Conservation (phyloP, 1,284 basidiomycete species). For the Puccinia coronata region DNA sequence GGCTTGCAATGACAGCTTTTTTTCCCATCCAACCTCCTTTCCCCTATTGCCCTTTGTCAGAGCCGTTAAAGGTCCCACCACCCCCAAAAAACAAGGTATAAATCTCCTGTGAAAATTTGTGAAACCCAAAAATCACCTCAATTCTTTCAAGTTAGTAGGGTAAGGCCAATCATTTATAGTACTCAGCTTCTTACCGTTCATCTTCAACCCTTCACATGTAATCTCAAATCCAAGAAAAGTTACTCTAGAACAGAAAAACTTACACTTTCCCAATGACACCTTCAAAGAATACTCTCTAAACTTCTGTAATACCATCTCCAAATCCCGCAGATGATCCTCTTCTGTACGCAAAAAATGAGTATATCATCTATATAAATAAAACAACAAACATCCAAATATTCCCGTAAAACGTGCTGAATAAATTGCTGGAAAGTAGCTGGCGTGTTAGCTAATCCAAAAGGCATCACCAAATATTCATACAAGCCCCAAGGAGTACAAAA, state of each 20-base stretch:
- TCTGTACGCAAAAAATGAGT: not conserved
- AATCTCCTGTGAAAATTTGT: not conserved
- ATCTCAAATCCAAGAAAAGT: conserved; percentile 23
- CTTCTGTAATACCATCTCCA: not conserved
- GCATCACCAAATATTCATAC: no score
- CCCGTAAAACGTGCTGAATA: no score
- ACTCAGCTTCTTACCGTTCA: conserved; percentile 14
- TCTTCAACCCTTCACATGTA: conserved; percentile 10
- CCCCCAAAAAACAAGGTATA: not conserved
- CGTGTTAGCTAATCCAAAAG: no score
- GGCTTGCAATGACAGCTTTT: not conserved
- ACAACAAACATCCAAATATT: not conserved
- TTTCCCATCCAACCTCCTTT: not conserved
- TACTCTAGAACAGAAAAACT: not conserved
- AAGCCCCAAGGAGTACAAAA: no score
- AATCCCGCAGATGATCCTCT: conserved; percentile 5
- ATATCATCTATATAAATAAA: conserved; percentile 42
- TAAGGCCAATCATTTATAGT: conserved; percentile 8
- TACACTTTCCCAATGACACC: conserved; percentile 8
- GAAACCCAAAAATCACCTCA: not conserved
- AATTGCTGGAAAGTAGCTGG: no score
- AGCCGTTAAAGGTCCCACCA: not conserved
- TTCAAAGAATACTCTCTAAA: not conserved
- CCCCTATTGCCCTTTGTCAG: not conserved
- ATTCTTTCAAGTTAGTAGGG: not conserved